These are phyloP conservation scores for Stagonosporopsis rhizophila DNA, from an alignment of 2,329 filamentous ascomycete genomes.

Conservation along the genomic window DNA sequence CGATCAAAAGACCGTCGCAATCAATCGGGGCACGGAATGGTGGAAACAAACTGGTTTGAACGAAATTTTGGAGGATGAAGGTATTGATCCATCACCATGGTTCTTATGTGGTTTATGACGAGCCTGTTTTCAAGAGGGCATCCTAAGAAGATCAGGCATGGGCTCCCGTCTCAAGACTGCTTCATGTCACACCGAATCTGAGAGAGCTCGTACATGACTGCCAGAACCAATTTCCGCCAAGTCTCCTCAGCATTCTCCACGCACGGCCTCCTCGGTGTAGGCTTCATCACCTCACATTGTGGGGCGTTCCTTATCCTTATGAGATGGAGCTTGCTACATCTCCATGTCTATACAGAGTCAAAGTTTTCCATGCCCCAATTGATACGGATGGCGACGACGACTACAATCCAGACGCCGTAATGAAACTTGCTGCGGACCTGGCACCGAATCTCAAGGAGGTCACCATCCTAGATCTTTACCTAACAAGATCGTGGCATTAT, in stretches of 20 bases:
- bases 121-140: slow-evolving; percentile 24
- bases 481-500: neutral
- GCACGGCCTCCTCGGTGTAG: slow-evolving; percentile 24
- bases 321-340: slow-evolving; percentile 34
- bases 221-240: neutral
- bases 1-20: neutral
- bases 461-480: slow-evolving; percentile 7
- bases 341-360: slow-evolving; percentile 27
- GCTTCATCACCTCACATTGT: slow-evolving; percentile 29
- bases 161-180: slow-evolving; percentile 26
- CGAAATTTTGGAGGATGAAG: slow-evolving; percentile 25
- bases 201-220: slow-evolving; percentile 31
- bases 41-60: slow-evolving; percentile 12
- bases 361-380: slow-evolving; percentile 8
- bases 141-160: slow-evolving; percentile 29
- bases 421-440: slow-evolving; percentile 28
- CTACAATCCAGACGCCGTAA: slow-evolving; percentile 29
- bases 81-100: neutral
- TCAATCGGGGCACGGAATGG: slow-evolving; percentile 6
- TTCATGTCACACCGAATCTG: slow-evolving; percentile 20
- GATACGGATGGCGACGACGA: slow-evolving; percentile 27
- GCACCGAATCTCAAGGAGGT: slow-evolving; percentile 33
- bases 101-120: slow-evolving; percentile 25
- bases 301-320: slow-evolving; percentile 29
- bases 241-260: slow-evolving; percentile 20